These are phyloP conservation scores for Thelonectria rubi DNA, from an alignment of 2,329 filamentous ascomycete genomes.

Conservation along the genomic window DNA sequence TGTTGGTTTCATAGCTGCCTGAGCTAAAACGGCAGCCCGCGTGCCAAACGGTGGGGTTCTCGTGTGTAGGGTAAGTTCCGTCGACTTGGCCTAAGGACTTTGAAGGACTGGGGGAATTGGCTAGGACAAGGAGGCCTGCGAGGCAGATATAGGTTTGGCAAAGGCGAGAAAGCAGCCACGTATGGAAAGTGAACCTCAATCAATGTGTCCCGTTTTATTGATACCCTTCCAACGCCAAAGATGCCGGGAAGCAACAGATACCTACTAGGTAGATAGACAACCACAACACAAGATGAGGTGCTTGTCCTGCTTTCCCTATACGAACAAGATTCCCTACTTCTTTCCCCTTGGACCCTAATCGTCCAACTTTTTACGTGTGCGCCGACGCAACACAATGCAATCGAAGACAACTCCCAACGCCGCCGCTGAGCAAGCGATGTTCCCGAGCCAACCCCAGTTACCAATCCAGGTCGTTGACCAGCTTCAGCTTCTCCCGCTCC, in stretches of 20 bases:
- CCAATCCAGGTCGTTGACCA: conserved; percentile 56
- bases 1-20: conserved; percentile 40
- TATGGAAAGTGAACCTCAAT: neutral
- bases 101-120: neutral
- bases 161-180: neutral
- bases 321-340: no score
- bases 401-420: conserved; percentile 38
- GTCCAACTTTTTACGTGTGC: neutral
- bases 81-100: conserved; percentile 11
- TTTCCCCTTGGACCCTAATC: neutral
- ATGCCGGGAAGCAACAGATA: neutral
- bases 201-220: neutral
- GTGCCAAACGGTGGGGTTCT: conserved; percentile 2
- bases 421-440: conserved; percentile 18
- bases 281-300: no score
- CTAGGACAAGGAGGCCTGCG: neutral
- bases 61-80: conserved; percentile 26
- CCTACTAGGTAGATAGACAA: no score
- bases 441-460: conserved; percentile 34
- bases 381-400: conserved; percentile 7
- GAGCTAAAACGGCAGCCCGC: conserved; percentile 35
- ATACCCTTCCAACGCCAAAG: neutral
- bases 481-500: conserved; percentile 66
- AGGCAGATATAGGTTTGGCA: neutral
- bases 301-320: no score